Conservation (phyloP, 2,329 filamentous ascomycete genomes). For the Alternaria triticina region DNA sequence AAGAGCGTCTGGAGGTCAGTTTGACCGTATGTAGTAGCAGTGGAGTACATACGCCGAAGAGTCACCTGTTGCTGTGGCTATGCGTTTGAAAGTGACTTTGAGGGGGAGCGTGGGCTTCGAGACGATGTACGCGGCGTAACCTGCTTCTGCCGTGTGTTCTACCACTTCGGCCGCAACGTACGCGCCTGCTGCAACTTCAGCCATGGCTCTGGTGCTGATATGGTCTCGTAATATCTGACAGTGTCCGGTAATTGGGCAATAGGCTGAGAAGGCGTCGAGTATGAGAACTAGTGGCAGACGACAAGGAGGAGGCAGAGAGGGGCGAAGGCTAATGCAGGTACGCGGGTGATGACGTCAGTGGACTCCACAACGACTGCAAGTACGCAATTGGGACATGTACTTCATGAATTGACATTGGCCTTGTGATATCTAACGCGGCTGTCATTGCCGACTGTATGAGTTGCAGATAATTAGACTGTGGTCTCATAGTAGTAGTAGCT, state of each 20-base stretch:
- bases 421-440: not conserved
- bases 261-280: not conserved
- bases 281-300: not conserved
- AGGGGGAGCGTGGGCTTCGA: constrained; percentile 52
- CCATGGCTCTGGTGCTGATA: constrained; percentile 33
- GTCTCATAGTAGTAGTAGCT: not conserved
- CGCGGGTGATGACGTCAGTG: constrained; percentile 9
- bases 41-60: constrained; percentile 31
- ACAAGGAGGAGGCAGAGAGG: not conserved
- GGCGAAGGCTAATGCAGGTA: constrained; percentile 8
- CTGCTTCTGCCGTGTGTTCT: constrained; percentile 50
- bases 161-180: constrained; percentile 48
- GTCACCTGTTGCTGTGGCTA: constrained; percentile 48
- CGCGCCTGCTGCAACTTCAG: constrained; percentile 50
- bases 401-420: not conserved
- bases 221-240: not conserved
- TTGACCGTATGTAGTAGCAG: not conserved
- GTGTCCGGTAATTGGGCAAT: not conserved
- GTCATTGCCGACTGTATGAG: not conserved
- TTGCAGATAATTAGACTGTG: not conserved
- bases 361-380: constrained; percentile 2
- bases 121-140: constrained; percentile 50
- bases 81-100: constrained; percentile 51
- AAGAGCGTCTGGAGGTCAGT: constrained; percentile 32
- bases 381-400: not conserved